Percentiles rank a stretch among this genome's conserved stretches.
phyloP scores from a whole-genome alignment of 1,284 basidiomycete species.

The Apiotrichum sp. region DNA sequence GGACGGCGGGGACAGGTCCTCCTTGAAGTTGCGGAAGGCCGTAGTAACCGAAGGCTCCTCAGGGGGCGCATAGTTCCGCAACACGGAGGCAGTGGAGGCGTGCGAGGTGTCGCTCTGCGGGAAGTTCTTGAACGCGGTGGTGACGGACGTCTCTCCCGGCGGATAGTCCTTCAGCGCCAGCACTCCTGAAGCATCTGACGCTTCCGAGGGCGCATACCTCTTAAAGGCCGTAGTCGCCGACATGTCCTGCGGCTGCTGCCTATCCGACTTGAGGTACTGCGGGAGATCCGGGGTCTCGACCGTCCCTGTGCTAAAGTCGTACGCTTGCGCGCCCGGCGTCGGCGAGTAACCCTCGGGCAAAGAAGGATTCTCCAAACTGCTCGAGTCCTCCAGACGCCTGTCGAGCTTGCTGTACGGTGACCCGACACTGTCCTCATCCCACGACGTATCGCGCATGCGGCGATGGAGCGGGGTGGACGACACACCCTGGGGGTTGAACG shows the following conservation, averaged over 20 bases:
- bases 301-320: background rate
- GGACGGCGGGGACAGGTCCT: background rate
- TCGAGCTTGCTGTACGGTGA: slow-evolving; percentile 69
- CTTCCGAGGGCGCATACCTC: background rate
- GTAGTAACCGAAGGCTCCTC: background rate
- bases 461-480: slow-evolving; percentile 37
- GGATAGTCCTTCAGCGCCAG: background rate
- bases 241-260: too few relatives aligned
- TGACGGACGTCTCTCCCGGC: background rate
- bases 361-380: slow-evolving; percentile 31
- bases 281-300: background rate
- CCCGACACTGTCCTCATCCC: slow-evolving; percentile 61
- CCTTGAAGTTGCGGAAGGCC: background rate
- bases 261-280: background rate
- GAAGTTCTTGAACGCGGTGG: background rate
- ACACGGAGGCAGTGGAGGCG: background rate
- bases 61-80: background rate
- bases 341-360: slow-evolving; percentile 33
- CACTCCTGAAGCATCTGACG: background rate
- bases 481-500: slow-evolving; percentile 26
- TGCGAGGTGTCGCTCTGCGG: background rate
- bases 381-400: slow-evolving; percentile 55
- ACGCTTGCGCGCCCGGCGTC: background rate
- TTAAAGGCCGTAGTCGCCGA: background rate
- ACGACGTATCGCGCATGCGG: slow-evolving; percentile 47